Conservation (phyloP, 2,329 filamentous ascomycete genomes). For the Ophiobolus disseminans region DNA sequence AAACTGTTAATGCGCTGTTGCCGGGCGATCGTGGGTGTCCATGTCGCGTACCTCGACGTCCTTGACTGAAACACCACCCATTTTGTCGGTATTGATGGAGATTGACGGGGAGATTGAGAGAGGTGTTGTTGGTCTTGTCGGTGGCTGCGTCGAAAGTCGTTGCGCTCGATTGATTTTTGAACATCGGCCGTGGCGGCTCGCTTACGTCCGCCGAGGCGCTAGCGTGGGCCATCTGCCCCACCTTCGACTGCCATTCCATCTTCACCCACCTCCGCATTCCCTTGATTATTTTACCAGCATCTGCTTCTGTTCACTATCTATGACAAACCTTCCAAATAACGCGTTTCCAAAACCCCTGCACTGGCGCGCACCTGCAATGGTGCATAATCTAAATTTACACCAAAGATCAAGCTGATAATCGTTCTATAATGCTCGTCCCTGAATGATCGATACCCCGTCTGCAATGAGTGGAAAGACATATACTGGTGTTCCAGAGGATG, state of each 20-base stretch:
- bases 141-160: slow-evolving; percentile 21
- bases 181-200: slow-evolving; percentile 28
- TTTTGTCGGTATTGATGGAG: slow-evolving; percentile 66
- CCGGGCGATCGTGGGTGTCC: background rate
- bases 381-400: too few species aligned
- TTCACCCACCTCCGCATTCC: too few species aligned
- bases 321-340: background rate
- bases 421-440: too few species aligned
- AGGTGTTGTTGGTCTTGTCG: slow-evolving; percentile 31
- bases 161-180: slow-evolving; percentile 4
- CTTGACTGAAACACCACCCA: slow-evolving; percentile 83
- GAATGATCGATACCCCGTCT: too few species aligned
- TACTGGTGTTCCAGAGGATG: too few species aligned
- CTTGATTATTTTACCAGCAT: too few species aligned
- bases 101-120: slow-evolving; percentile 25
- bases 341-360: too few species aligned
- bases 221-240: background rate
- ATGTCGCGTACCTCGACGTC: slow-evolving; percentile 79
- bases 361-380: too few species aligned
- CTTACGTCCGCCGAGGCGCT: slow-evolving; percentile 25
- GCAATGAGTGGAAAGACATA: too few species aligned
- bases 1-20: slow-evolving; percentile 14
- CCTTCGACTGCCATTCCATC: too few species aligned
- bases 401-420: too few species aligned
- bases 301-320: too few species aligned